A percentile compares a stretch with the other conserved stretches of the same genome.
phyloP scores from a whole-genome alignment of 1,284 basidiomycete species.

The Serendipita sp. region DNA sequence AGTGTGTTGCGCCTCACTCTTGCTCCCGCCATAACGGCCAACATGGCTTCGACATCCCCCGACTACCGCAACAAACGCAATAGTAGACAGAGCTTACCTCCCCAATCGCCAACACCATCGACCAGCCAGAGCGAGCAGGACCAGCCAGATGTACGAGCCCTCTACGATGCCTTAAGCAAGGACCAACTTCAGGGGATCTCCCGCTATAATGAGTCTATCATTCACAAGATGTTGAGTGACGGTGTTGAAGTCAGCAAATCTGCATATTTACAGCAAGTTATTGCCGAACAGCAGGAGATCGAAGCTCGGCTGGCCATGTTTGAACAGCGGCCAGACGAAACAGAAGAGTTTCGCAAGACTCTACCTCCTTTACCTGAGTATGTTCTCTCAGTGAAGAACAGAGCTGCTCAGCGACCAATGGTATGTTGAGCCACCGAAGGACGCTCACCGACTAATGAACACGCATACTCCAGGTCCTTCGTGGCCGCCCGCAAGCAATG shows the following conservation, averaged over 20 bases:
- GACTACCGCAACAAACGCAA: background rate
- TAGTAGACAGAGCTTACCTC: background rate
- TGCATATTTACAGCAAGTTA: background rate
- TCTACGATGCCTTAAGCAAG: background rate
- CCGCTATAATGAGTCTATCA: background rate
- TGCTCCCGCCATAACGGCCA: background rate
- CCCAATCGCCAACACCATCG: too few species aligned
- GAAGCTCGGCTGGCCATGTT: background rate
- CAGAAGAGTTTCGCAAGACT: background rate
- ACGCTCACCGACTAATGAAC: background rate
- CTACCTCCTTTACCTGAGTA: conserved; percentile 2
- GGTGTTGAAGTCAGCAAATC: background rate
- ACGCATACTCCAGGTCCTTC: background rate
- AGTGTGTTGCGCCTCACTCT: background rate
- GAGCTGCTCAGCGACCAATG: background rate
- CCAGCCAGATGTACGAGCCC: background rate
- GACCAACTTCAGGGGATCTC: background rate
- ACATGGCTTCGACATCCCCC: background rate
- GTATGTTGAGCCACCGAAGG: background rate
- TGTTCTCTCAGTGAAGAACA: background rate
- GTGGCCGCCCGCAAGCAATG: background rate
- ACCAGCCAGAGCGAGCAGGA: background rate
- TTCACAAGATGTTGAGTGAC: background rate
- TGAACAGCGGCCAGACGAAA: background rate
- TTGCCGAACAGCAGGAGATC: background rate